Evolutionary conservation across 176 grass and related monocot species (phyloP), one percentile per base, ranked within the genome.

Genomic region (Poa pratensis): DNA sequence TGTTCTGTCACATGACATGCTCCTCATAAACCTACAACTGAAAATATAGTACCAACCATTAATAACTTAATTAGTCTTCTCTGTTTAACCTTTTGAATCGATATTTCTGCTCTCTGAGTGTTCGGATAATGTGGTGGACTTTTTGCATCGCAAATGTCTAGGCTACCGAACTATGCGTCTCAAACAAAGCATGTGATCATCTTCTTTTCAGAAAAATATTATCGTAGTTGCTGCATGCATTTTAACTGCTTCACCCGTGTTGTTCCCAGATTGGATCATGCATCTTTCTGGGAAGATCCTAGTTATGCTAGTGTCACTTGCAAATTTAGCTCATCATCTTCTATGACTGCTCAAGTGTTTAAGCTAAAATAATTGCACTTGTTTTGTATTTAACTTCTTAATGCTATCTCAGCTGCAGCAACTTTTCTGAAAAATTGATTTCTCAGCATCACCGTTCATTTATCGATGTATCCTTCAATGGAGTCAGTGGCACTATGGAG

Each of bases 41-140:
- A n/a, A 3, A 46, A 24, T 22, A 24, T 14, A 48, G 16, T 6
- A 48, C n/a, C 6, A 73, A 7, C 69, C 12, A 45, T 5, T 1
- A 64, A 55, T 83, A 15, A 78, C 26, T 57, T 57, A 65, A 72
- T 9, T 86, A 23, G 11, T 11, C 37, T 24, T 59, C 26, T 48
- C 37, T 48, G 20, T 58, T 78, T 20, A 42, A 32, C 23, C 2
- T 24, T 35, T 76, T 24, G 13, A 83, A 28, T 48, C 24, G 51
- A 9, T 26, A 11, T 45, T 35, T 39, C 2, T 24, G 27, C n/a
- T n/a, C n/a, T n/a, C 40, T 82, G 42, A 80, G 40, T 43, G 43
- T 81, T 79, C 68, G 16, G 39, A 69, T 39, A 64, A 46, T 87
- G 65, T 89, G 58, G 57, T 70, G 39, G 3, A n/a, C n/a, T n/a